Evolutionary conservation across 305 asterid genomes (phyloP).

Genomic region (Solanum aculeatissimum): DNA sequence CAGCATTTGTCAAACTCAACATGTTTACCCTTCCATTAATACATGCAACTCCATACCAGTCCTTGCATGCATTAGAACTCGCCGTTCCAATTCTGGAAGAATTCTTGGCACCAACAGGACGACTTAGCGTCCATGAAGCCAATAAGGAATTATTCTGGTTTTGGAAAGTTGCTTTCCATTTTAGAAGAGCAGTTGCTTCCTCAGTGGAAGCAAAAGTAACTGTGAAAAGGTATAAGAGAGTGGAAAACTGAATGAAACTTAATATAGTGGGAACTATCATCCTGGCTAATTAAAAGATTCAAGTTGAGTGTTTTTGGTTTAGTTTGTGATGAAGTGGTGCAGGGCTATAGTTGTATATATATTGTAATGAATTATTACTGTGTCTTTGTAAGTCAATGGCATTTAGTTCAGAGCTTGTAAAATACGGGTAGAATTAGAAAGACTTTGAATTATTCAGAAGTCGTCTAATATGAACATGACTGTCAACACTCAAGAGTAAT

Average conservation of each 20-base stretch:
- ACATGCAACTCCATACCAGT: conserved; percentile 7
- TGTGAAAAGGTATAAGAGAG: background rate
- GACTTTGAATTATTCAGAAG: background rate
- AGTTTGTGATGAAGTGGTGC: background rate
- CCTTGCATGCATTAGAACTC: background rate
- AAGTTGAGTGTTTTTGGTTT: background rate
- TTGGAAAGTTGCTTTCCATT: conserved; percentile 4
- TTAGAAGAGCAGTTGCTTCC: conserved; percentile 1
- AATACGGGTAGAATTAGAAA: background rate
- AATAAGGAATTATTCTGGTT: background rate
- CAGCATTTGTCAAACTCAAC: conserved; percentile 9
- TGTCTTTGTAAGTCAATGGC: too few species aligned
- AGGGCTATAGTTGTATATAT: background rate
- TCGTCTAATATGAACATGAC: background rate
- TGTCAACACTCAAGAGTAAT: background rate
- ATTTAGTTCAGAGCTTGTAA: too few species aligned
- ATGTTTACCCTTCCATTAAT: background rate
- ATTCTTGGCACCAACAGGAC: background rate
- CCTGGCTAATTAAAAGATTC: background rate
- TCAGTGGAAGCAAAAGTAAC: background rate
- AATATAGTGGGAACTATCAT: background rate
- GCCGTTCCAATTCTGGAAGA: background rate
- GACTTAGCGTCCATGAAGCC: background rate
- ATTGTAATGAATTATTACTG: background rate
- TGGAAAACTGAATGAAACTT: background rate